Percentiles rank a stretch among this genome's conserved stretches.
phyloP scores from a whole-genome alignment of 331 rosid species.

The Cydonia oblonga region DNA sequence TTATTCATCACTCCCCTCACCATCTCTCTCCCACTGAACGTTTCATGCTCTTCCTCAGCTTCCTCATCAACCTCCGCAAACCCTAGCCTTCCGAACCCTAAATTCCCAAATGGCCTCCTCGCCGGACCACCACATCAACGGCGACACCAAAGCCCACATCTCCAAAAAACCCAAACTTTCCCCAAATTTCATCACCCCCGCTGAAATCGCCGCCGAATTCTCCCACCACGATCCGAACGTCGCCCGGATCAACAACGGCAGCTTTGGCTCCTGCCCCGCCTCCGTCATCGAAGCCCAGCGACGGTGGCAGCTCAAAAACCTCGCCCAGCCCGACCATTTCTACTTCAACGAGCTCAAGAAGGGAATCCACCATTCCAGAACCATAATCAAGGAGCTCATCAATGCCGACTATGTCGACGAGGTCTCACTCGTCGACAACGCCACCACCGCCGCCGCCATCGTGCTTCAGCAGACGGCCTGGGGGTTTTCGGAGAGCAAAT shows the following conservation, averaged over 20 bases:
- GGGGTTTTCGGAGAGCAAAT: slow-evolving; percentile 66
- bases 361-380: slow-evolving; percentile 49
- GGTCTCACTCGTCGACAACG: slow-evolving; percentile 83
- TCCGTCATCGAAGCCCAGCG: slow-evolving; percentile 56
- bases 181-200: slow-evolving; percentile 24
- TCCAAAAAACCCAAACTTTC: slow-evolving; percentile 54
- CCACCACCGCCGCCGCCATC: slow-evolving; percentile 93
- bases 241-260: slow-evolving; percentile 95
- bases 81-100: background rate
- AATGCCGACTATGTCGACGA: slow-evolving; percentile 66
- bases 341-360: slow-evolving; percentile 58
- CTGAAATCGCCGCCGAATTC: slow-evolving; percentile 56
- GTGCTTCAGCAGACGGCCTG: slow-evolving; percentile 71
- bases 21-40: background rate
- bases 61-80: background rate
- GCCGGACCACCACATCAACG: slow-evolving; percentile 37
- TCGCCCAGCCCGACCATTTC: slow-evolving; percentile 83
- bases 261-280: slow-evolving; percentile 77
- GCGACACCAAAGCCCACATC: slow-evolving; percentile 27
- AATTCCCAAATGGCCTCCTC: slow-evolving; percentile 44
- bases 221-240: slow-evolving; percentile 60
- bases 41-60: background rate
- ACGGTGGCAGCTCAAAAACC: slow-evolving; percentile 36
- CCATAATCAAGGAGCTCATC: slow-evolving; percentile 46
- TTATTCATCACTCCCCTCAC: background rate